Base-by-base conservation (phyloP, 1,139 yeast species). In the Schwanniomyces etchellsii region DNA sequence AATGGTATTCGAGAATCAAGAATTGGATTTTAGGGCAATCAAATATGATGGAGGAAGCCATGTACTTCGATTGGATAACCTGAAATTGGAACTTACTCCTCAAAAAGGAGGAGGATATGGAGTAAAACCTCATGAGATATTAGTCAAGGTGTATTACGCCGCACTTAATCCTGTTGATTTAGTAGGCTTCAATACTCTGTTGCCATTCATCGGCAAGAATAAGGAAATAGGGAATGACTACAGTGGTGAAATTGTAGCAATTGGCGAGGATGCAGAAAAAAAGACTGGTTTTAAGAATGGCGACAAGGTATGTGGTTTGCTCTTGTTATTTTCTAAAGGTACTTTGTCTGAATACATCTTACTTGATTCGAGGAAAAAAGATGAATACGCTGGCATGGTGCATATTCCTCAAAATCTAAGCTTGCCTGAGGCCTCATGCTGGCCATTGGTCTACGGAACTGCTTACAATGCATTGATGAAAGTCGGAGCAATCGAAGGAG, bases 161-260 rank as follows among this genome's bases (percentile, higher is more conserved):
- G 70, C 81, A 0, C 56, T 81, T 30, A 84, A 82, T 44, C 93
- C 94, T 0, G 64, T 81, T 27, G 95, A 84, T 50, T 39, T 71
- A 32, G 58, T 78, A 32, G 45, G 79, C 28, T 60, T 65, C 43
- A 60, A 66, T 35, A 60, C 56, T 47, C 55, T 22, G 54, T 36
- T 60, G 48, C n/a, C 45, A 54, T 1, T 54, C 49, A 2, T 64
- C 61, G 23, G 17, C 10, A 23, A 25, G 11, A n/a, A 27, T 9
- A 70, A 74, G 33, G 86, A 85, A 5, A 46, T 79, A 18, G 89
- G 91, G 3, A 61, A 74, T 36, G 95, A 84, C 45, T 83, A 71
- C 44, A 55, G 81, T 9, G 95, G 95, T 22, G 59, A 60, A 2
- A 64, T 84, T 21, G 69, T 68, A 2, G 66, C 74, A 22, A 74